These are phyloP conservation scores for Setaria italica DNA, from an alignment of 202 grass and related monocot species.

Conservation along the genomic window DNA sequence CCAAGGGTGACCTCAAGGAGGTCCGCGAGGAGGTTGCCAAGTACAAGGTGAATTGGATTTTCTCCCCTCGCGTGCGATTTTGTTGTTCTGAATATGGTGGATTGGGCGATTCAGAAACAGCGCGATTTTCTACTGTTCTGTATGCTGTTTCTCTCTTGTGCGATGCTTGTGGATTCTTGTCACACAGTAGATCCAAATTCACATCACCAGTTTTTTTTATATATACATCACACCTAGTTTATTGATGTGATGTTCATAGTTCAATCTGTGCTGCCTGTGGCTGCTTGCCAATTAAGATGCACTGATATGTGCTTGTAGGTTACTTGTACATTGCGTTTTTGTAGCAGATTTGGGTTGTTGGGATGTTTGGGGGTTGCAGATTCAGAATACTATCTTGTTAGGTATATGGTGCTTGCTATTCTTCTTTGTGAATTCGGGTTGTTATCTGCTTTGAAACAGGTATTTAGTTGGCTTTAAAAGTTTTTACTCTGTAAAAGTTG, in stretches of 20 bases:
- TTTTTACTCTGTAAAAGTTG: not conserved
- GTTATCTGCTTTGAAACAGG: not conserved
- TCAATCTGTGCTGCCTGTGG: not conserved
- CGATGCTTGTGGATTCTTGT: not conserved
- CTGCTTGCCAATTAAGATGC: not conserved
- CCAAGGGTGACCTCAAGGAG: conserved; percentile 93
- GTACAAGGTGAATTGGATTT: conserved; percentile 66
- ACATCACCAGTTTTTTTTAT: not conserved
- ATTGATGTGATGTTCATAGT: not conserved
- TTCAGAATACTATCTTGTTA: not conserved
- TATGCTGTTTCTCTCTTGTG: not conserved
- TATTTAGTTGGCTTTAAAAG: not conserved
- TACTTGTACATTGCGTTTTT: not conserved
- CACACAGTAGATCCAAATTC: not conserved
- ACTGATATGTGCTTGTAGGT: not conserved
- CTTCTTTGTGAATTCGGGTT: not conserved
- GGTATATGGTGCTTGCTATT: not conserved
- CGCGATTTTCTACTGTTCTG: not conserved
- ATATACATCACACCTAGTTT: not conserved
- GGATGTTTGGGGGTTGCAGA: not conserved
- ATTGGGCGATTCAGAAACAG: not conserved
- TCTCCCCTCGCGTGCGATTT: not conserved
- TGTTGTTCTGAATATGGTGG: not conserved
- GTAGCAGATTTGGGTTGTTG: not conserved
- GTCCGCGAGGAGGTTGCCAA: conserved; percentile 87